Percentiles rank a stretch among this genome's conserved stretches.
phyloP scores from a whole-genome alignment of 2,329 filamentous ascomycete species.

The Diaporthe sp. region DNA sequence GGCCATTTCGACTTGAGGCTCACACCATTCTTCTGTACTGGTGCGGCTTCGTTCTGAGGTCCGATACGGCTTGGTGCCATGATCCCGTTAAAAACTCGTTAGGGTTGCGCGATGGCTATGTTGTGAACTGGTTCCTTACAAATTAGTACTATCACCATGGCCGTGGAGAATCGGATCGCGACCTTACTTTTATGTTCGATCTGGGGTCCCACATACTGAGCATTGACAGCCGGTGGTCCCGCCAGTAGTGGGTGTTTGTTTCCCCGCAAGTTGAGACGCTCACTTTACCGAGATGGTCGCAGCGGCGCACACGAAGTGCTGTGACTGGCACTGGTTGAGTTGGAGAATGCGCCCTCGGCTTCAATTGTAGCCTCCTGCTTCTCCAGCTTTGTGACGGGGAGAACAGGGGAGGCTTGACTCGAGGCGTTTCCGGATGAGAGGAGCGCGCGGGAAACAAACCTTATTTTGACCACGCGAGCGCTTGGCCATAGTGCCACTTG shows the following conservation, averaged over 20 bases:
- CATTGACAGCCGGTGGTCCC: conserved; percentile 3
- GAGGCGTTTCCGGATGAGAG: neutral
- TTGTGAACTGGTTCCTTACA: too few relatives aligned
- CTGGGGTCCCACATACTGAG: neutral
- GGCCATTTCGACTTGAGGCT: conserved; percentile 34
- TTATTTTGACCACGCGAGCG: neutral
- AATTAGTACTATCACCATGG: too few relatives aligned
- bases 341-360: conserved; percentile 8
- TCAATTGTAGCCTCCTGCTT: conserved; percentile 5
- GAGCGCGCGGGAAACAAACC: conserved; percentile 22
- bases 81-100: neutral
- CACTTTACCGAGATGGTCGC: neutral
- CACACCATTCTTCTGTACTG: neutral
- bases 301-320: neutral
- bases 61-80: conserved; percentile 30
- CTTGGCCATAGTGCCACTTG: neutral
- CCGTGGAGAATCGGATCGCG: neutral
- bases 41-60: neutral
- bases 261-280: conserved; percentile 26
- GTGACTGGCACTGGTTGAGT: neutral
- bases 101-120: neutral
- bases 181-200: neutral
- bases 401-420: neutral
- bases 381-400: neutral
- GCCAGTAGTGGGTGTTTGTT: conserved; percentile 11